Base-by-base conservation (phyloP, 2,329 filamentous ascomycete species). In the Dryadomyces sulphureus region DNA sequence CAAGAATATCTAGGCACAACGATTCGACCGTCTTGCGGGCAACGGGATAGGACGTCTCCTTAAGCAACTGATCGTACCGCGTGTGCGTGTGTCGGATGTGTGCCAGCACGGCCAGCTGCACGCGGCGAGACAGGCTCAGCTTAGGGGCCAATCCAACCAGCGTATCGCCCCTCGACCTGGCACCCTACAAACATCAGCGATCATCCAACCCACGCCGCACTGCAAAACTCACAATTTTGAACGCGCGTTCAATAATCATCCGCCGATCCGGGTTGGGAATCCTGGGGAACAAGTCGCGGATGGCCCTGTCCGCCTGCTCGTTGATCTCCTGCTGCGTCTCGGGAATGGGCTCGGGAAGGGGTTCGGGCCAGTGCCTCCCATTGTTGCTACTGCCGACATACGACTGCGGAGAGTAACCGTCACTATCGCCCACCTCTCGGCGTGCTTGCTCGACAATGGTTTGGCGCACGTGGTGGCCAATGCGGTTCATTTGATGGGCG, bases 1-100 rank as follows among this genome's bases (percentile, higher is more conserved):
- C 72, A 59, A 82, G 72, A 45, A 77, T 66, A 53, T 81, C 77
- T 40, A 81, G 64, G 51, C 78, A 81, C 14, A 77, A 62, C 27
- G 67, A 60, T 54, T 81, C 75, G 39, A 81, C 76, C 36, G 69
- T 69, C 60, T 72, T 79, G 50, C 78, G 68, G 45, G 77, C 76
- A 55, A 75, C 75, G 43, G 66, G 62, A 66, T 75, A 81, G 17
- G 62, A 65, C 5, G 73, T 75, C 54, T 80, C 73, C 54, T 60
- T 70, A 16, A 81, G 62, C 17, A 81, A 63, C 48, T 71, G 59
- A 55, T 82, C 78, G 62, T 82, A 82, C 54, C 74, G 68, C 6
- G 78, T 82, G 54, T 80, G 75, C n/a, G 61, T 75, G 55, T 82
- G 78, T 38, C 78, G 69, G 54, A 82, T 81, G 54, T 81, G 77